Evolutionary conservation across 2,329 filamentous ascomycete species (phyloP).

Genomic region (Penicillium sp.): DNA sequence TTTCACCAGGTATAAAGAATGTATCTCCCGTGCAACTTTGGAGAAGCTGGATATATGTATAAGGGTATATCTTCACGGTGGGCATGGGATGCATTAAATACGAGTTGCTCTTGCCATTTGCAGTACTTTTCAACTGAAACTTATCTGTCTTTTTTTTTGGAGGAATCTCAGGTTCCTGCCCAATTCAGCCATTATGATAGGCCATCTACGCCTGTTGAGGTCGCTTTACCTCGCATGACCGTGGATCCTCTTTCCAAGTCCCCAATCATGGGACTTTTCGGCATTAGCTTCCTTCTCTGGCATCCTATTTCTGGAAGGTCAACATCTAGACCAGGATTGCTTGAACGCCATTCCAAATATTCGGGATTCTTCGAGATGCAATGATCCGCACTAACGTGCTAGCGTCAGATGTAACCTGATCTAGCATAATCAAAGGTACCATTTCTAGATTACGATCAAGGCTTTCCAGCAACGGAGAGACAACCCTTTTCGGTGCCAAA

Average conservation of each 20-base stretch:
- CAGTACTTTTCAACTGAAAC: background rate
- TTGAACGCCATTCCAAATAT: background rate
- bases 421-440: background rate
- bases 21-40: background rate
- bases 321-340: background rate
- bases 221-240: background rate
- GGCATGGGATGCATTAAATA: conserved; percentile 1
- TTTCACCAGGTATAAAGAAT: background rate
- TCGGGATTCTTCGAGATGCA: background rate
- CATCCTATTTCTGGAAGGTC: background rate
- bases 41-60: background rate
- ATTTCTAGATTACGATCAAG: background rate
- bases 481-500: background rate
- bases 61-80: background rate
- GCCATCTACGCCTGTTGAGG: background rate
- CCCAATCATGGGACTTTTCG: background rate
- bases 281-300: background rate
- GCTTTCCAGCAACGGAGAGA: background rate
- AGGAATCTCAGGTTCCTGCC: background rate
- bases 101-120: background rate
- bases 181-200: background rate
- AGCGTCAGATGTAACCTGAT: background rate
- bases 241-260: background rate
- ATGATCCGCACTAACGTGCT: background rate
- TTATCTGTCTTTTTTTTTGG: background rate